Conservation (phyloP, 257 asterid species). For the Solanum clarkiae region DNA sequence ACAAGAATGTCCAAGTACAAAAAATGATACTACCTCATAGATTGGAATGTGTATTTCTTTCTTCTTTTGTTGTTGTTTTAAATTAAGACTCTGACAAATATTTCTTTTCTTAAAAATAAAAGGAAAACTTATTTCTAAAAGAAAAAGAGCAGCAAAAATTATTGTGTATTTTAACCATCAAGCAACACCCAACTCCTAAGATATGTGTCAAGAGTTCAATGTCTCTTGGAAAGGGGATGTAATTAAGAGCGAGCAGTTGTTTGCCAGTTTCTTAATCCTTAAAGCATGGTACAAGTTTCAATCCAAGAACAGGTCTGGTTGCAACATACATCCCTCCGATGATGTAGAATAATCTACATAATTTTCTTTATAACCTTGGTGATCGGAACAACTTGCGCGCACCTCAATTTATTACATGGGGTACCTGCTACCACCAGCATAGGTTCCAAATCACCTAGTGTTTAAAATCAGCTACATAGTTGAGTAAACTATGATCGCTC, state of each 20-base stretch:
- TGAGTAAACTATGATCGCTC: not conserved
- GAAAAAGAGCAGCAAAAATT: not conserved
- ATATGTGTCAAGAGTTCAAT: not conserved
- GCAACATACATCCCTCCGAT: not conserved
- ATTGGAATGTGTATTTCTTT: not conserved
- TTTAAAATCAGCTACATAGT: not conserved
- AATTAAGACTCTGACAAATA: not conserved
- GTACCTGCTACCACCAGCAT: not conserved
- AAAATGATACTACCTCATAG: not conserved
- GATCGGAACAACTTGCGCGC: not conserved
- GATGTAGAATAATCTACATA: not conserved
- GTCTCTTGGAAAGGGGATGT: not conserved
- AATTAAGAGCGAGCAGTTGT: not conserved
- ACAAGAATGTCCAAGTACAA: not conserved
- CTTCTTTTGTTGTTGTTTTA: not conserved
- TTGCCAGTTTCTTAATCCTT: not conserved
- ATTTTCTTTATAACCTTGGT: not conserved
- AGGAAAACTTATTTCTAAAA: not conserved
- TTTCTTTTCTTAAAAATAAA: not conserved
- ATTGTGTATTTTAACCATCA: not conserved
- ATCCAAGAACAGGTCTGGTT: not conserved
- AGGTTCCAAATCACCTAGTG: not conserved
- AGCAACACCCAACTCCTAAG: not conserved
- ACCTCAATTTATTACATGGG: not conserved
- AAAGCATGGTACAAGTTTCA: not conserved